phyloP scores from a whole-genome alignment of 129 eudicot genomes.

The Mikania micrantha region DNA sequence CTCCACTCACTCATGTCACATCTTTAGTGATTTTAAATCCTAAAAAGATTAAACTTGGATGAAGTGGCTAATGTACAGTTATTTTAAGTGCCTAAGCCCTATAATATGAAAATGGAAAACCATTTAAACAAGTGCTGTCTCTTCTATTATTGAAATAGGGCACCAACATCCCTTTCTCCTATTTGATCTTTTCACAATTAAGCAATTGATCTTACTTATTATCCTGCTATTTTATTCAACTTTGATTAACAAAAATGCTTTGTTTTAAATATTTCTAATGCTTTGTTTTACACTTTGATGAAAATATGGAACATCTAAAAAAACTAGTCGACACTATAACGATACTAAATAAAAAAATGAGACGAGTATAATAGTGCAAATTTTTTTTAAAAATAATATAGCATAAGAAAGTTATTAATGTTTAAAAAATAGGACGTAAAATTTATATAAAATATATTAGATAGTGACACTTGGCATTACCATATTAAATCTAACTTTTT shows the following conservation, averaged over 20 bases:
- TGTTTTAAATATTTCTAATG: neutral
- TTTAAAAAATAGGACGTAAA: too few relatives aligned
- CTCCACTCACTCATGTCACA: slow-evolving; percentile 16
- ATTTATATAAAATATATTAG: too few relatives aligned
- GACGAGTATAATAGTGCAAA: too few relatives aligned
- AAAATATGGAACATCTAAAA: too few relatives aligned
- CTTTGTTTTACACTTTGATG: too few relatives aligned
- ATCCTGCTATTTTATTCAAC: neutral
- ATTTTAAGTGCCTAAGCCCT: neutral
- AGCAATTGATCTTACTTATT: neutral
- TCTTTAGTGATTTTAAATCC: neutral
- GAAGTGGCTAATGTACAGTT: neutral
- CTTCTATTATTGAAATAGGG: neutral
- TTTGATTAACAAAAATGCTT: neutral
- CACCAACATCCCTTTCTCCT: too few relatives aligned
- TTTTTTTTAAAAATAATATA: too few relatives aligned
- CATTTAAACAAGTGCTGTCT: neutral
- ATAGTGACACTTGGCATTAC: too few relatives aligned
- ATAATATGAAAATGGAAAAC: neutral
- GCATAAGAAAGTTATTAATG: too few relatives aligned
- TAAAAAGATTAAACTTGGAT: slow-evolving; percentile 7
- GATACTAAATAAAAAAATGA: too few relatives aligned
- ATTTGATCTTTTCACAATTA: neutral
- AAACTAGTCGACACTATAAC: too few relatives aligned
- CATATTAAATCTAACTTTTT: too few relatives aligned